Base-by-base conservation (phyloP, 2,329 filamentous ascomycete genomes). In the Neonectria neomacrospora region DNA sequence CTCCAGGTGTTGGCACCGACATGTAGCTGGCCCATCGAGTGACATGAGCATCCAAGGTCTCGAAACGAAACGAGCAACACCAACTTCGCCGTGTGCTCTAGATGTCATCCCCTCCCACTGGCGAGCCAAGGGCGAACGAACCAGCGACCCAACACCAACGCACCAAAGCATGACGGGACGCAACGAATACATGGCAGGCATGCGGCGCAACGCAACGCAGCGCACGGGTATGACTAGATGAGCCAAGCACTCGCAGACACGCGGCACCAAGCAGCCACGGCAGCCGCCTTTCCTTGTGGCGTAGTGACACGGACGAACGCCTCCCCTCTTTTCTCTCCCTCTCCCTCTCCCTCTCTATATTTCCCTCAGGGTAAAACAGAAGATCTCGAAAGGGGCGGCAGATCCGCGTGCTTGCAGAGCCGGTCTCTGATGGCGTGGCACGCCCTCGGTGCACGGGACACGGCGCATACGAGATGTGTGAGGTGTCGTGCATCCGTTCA, bases 371-470 rank as follows among this genome's bases (percentile, higher is more conserved):
- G 37, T 32, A 47, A 47, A 52, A 65, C 22, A 54, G 58, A 65
- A 70, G 72, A 74, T 74, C 72, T 73, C 68, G 63, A 64, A 66
- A 67, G 59, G 63, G 45, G 58, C 8, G 63, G 69, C 68, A 69
- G 69, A 69, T 72, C 56, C 73, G 71, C 71, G 68, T 74, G 66
- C 73, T 69, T 74, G 73, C 73, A 74, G 69, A 64, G 59, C 59
- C 59, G 67, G 67, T 74, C 66, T 74, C 70, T 74, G 73, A 75
- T 75, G 68, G 58, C 57, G 71, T 74, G 30, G 53, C 60, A 75
- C 73, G 58, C 60, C 51, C 44, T 22, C 39, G 12, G 39, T 26
- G 11, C 45, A 26, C n/a, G 53, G 59, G 62, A 51, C 54, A 70
- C 65, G 55, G 50, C 67, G 59, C 67, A 70, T 72, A 71, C 70